Base-by-base conservation (phyloP, 208 protist genomes). In the Giardia muris region DNA sequence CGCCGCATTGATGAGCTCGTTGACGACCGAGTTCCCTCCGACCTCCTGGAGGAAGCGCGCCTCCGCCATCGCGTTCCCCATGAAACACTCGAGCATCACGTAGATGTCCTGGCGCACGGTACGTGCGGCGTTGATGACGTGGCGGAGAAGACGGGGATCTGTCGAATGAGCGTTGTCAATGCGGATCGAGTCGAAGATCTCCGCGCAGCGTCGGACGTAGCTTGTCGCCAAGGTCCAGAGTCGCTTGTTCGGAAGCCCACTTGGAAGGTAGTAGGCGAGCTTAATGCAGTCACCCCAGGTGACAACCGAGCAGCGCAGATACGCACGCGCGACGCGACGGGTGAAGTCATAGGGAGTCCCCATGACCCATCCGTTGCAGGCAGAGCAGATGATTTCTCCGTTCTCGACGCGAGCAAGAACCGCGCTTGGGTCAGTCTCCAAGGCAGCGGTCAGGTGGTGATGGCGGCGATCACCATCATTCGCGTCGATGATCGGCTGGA, bases 281-380 rank as follows among this genome's bases (percentile, higher is more conserved):
- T 97, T 97, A 0, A 96, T 93, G 91, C 93, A 95, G 91, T 96
- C 96, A 67, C 95, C 95, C 96, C 96, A 97, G 10, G 95, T 91
- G 43, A 96, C 95, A 1, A 96, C 93, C 46, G 96, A 94, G 46
- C 95, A 90, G 4, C 94, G 43, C 1, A 95, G 45, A 92, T 96
- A 96, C 0, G 93, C 92, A 43, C 48, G 57, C 0, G 45, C 89
- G 19, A 91, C 42, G 10, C 10, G 43, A n/a, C 39, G 19, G 46
- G 86, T 46, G 45, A 67, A 45, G 22, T 76, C 67, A 2, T 30
- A 42, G 45, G 42, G 2, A 48, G 10, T 2, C 22, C 87, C 87
- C 46, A 92, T 87, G 2, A 92, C 43, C 92, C 92, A 93, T 0
- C 92, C 92, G 67, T 93, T 90, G 47, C 57, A 44, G 45, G 57